Percentiles rank a stretch among this genome's conserved stretches.
Conservation (phyloP, 371 early-diverging fungal genomes). For the Mortierella sp. region DNA sequence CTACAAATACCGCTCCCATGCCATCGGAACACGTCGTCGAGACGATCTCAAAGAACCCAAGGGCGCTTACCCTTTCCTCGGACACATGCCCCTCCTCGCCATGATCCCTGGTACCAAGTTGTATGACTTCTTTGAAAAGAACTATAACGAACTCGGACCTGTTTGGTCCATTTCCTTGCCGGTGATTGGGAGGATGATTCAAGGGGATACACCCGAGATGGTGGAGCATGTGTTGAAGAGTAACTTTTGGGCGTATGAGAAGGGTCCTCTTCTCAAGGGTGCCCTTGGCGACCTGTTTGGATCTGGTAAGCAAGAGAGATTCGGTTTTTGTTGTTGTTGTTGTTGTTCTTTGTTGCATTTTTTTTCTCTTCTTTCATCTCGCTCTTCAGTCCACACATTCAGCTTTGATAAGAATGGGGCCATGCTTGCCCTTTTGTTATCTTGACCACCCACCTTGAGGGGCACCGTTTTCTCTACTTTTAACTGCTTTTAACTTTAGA, state of each 20-base stretch:
- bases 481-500: too few relatives aligned
- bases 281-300: constrained; percentile 25
- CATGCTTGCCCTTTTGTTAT: neutral
- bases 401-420: too few relatives aligned
- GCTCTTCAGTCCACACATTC: too few relatives aligned
- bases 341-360: neutral
- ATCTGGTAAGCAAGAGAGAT: neutral
- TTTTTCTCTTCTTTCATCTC: neutral
- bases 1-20: constrained; percentile 35
- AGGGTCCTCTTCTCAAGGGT: constrained; percentile 13
- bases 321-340: too few relatives aligned
- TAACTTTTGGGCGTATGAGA: constrained; percentile 33
- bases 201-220: constrained; percentile 29
- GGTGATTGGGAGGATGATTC: constrained; percentile 30
- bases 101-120: constrained; percentile 24
- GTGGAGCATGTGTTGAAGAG: constrained; percentile 40
- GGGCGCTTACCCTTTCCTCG: constrained; percentile 34
- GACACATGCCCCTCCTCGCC: constrained; percentile 28
- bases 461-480: too few relatives aligned
- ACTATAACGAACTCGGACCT: constrained; percentile 30
- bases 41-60: constrained; percentile 39
- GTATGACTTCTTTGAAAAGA: constrained; percentile 30
- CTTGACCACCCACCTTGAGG: too few relatives aligned
- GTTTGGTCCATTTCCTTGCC: constrained; percentile 39
- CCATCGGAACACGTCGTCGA: constrained; percentile 35